Evolutionary conservation across 2,329 filamentous ascomycete species (phyloP), one percentile per base, ranked within the genome.

Genomic region (Basipetospora chlamydospora): DNA sequence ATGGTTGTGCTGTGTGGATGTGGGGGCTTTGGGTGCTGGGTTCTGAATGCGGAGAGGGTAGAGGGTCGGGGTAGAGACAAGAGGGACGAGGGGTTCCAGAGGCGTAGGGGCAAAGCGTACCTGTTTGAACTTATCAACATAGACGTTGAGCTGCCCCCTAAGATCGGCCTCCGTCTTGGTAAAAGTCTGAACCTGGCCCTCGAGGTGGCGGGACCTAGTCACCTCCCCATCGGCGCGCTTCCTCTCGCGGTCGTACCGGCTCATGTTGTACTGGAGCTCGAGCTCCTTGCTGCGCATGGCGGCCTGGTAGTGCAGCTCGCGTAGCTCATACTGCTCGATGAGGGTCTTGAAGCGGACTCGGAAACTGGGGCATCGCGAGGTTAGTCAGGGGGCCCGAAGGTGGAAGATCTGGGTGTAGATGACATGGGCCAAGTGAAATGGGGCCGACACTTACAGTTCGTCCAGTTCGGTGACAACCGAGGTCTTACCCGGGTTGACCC

Each of bases 121-220:
- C 82, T 98, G 90, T 66, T 96, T 96, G 63, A 96, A 96, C 63
- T 96, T 98, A 55, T 98, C 90, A 18, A 95, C 88, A 50, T 98
- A 98, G 48, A 95, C 88, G 56, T 95, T 96, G 49, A 98, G 75
- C 59, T 98, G 90, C 49, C 84, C 92, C 41, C 90, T 70, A 38
- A 98, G 69, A 58, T 96, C 88, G 12, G 83, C 80, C 60, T 98
- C 90, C 8, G 88, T 96, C 58, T 94, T 90, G 25, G 86, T 90
- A 55, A 96, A 95, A 2, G 86, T 92, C 46, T 87, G 84, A 17
- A 96, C 86, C 59, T 98, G 90, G 25, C 77, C 70, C 47, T 90
- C 94, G 36, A 98, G 68, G 44, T 88, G 82, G 43, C 86, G 78
- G 40, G 84, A 83, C 48, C 86, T 81, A 38, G 69, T 70, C 16